Percentiles rank a stretch among this genome's conserved stretches.
Evolutionary conservation across 257 asterid species (phyloP).

Genomic region (Handroanthus guayacan): DNA sequence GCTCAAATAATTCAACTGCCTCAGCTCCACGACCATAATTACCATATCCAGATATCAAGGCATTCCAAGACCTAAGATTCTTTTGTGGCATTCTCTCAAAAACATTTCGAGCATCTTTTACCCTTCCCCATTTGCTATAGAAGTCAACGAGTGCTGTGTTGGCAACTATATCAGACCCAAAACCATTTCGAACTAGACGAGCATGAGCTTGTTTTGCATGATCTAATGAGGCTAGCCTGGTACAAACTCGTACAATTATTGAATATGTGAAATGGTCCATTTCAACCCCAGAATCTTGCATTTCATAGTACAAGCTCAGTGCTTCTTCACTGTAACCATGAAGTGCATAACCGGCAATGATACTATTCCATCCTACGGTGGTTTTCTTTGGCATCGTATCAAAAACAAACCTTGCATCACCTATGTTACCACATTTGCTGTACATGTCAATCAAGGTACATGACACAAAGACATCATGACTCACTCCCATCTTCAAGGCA

Average conservation of each 20-base stretch:
- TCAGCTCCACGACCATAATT: conserved; percentile 76
- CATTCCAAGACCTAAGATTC: conserved; percentile 82
- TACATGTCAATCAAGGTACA: conserved; percentile 89
- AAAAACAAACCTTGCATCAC: conserved; percentile 68
- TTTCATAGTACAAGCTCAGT: conserved; percentile 68
- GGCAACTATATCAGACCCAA: conserved; percentile 70
- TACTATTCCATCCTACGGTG: conserved; percentile 83
- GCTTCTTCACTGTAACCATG: conserved; percentile 88
- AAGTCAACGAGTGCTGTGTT: conserved; percentile 87
- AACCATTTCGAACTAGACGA: conserved; percentile 79
- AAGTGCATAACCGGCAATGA: conserved; percentile 75
- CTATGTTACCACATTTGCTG: conserved; percentile 82
- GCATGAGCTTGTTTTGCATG: conserved; percentile 96
- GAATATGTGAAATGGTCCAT: conserved; percentile 85
- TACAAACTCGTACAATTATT: conserved; percentile 67
- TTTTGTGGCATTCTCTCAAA: conserved; percentile 76
- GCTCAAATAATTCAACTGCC: conserved; percentile 75
- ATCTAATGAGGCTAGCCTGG: conserved; percentile 81
- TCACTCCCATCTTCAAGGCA: conserved; percentile 64
- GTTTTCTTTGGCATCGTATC: conserved; percentile 71
- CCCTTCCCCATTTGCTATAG: conserved; percentile 91
- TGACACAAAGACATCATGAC: conserved; percentile 60
- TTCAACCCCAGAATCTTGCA: conserved; percentile 74
- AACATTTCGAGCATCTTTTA: conserved; percentile 79
- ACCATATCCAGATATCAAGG: conserved; percentile 82